phyloP scores from a whole-genome alignment of 306 rosid species.

The Canavalia ensiformis region DNA sequence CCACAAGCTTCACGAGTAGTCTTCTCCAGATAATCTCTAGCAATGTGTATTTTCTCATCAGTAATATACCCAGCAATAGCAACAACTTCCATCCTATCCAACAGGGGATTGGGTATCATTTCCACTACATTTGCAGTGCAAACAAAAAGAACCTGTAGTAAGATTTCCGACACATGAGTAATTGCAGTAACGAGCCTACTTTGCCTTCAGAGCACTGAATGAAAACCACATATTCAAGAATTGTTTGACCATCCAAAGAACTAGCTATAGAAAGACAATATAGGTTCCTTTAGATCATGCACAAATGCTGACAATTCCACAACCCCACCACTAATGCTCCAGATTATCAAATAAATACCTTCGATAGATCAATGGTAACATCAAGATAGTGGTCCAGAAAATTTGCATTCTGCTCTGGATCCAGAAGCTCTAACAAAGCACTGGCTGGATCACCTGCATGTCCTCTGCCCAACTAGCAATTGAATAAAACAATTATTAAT shows the following conservation, averaged over 20 bases:
- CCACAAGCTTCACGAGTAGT: slow-evolving; percentile 95
- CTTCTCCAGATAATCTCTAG: slow-evolving; percentile 96
- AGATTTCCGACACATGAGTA: slow-evolving; percentile 45
- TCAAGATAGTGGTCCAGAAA: slow-evolving; percentile 99
- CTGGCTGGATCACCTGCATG: slow-evolving; percentile 99
- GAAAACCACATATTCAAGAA: slow-evolving; percentile 21
- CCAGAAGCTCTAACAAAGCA: slow-evolving; percentile 99
- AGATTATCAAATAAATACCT: slow-evolving; percentile 65
- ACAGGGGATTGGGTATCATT: slow-evolving; percentile 91
- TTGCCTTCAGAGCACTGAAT: slow-evolving; percentile 31
- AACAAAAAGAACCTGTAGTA: slow-evolving; percentile 94
- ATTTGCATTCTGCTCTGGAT: slow-evolving; percentile 99
- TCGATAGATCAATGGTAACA: slow-evolving; percentile 96
- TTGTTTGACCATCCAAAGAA: slow-evolving; percentile 18
- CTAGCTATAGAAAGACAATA: slow-evolving; percentile 2
- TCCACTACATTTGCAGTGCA: slow-evolving; percentile 97
- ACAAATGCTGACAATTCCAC: slow-evolving; percentile 28
- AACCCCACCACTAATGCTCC: slow-evolving; percentile 13
- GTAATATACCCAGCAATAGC: slow-evolving; percentile 95
- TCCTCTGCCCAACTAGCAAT: slow-evolving; percentile 96
- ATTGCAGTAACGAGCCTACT: slow-evolving; percentile 24
- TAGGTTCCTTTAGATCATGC: slow-evolving; percentile 16
- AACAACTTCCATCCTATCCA: slow-evolving; percentile 98
- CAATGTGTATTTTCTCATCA: slow-evolving; percentile 99
- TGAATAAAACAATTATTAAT: slow-evolving; percentile 43